Evolutionary conservation across 2,329 filamentous ascomycete species (phyloP), one percentile per base, ranked within the genome.

Genomic region (Aspergillus clavatus): DNA sequence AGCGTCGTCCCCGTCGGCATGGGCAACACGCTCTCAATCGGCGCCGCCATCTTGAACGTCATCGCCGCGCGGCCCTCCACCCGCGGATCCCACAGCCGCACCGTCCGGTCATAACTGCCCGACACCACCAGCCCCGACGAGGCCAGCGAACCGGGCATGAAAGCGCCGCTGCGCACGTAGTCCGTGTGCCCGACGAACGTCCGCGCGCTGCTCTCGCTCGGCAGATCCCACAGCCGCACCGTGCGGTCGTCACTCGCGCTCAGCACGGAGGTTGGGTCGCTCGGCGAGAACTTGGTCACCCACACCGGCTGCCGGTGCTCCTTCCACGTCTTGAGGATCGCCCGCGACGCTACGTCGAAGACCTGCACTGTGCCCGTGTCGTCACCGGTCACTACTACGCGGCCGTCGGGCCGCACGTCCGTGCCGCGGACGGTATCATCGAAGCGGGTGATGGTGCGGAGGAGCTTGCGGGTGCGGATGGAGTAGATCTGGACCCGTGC

Each of bases 371-470:
- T 83, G 46, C 94, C 94, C 31, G 82, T 86, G 64, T 96, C 91
- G 57, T 96, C 91, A 59, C 91, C 91, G 24, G 91, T 89, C 27
- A 94, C 85, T 57, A 98, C 72, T 46, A 98, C 86, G 50, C 89
- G 81, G 31, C 90, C 91, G 72, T 98, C 93, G 45, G 83, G 79
- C 47, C 93, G 82, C 52, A 97, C 85, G 63, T 95, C 89, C 50
- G 88, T 93, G 58, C 87, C 87, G 60, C 91, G 87, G 50, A 89
- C 91, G 55, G 90, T 85, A 64, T 95, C 89, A 62, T 90, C 86
- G 67, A 98, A 97, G 48, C 93, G 83, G 50, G 89, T 89, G 60
- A 98, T 93, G 7, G 89, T 95, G 75, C 95, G 95, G 61, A 95
- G 74, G 8, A 93, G 80, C 70, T 96, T 95, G 47, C 91, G 83